A percentile compares a stretch with the other conserved stretches of the same genome.
These are phyloP conservation scores for Stropharia rugosoannulata DNA, from an alignment of 768 basidiomycete species.

Conservation along the genomic window DNA sequence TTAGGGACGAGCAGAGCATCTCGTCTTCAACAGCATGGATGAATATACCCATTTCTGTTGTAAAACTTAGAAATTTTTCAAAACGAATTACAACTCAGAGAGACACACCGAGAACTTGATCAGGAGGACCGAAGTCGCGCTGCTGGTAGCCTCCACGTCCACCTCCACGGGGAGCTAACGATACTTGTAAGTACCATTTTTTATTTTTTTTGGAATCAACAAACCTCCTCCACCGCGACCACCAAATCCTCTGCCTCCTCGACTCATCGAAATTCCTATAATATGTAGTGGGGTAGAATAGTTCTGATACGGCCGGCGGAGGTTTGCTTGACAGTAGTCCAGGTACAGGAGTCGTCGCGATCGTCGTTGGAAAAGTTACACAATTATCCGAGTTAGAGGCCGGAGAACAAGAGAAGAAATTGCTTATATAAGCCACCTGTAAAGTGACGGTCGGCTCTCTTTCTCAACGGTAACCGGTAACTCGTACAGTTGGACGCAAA, in stretches of 20 bases:
- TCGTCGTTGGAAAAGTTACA: neutral
- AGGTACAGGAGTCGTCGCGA: neutral
- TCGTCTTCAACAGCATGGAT: constrained; percentile 96
- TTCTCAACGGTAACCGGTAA: too few species aligned
- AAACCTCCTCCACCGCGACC: constrained; percentile 58
- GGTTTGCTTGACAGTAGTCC: too few species aligned
- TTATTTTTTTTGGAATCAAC: constrained; percentile 3
- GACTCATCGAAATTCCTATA: constrained; percentile 21
- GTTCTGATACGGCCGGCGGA: neutral
- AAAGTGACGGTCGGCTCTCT: too few species aligned
- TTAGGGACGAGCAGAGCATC: constrained; percentile 89
- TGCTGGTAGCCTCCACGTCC: constrained; percentile 73
- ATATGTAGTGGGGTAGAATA: neutral
- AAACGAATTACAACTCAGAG: neutral
- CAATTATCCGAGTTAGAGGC: too few species aligned
- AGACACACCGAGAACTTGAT: constrained; percentile 66
- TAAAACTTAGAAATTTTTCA: constrained; percentile 1
- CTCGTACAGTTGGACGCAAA: too few species aligned
- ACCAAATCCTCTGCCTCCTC: constrained; percentile 56
- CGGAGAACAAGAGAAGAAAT: too few species aligned
- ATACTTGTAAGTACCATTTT: neutral
- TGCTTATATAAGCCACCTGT: too few species aligned
- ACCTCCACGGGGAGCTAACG: constrained; percentile 48
- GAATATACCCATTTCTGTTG: constrained; percentile 86
- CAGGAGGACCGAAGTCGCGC: constrained; percentile 77